phyloP scores from a whole-genome alignment of 371 early-diverging fungal species.

The Apophysomyces ossiformis region DNA sequence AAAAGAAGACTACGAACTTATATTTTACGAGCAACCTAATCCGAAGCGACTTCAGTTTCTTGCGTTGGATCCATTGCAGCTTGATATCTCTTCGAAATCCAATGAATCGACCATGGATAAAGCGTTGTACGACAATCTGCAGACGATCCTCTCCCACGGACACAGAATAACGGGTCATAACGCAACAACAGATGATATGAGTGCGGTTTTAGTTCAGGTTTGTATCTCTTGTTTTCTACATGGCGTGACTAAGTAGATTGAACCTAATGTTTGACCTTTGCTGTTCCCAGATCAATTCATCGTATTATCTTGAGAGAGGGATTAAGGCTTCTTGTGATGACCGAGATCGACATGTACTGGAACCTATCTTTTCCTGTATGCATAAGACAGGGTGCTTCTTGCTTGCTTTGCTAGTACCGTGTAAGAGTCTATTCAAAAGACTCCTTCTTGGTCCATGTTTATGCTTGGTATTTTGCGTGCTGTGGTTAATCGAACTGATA shows the following conservation, averaged over 20 bases:
- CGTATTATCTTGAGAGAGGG: slow-evolving; percentile 53
- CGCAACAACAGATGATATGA: slow-evolving; percentile 23
- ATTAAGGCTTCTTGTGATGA: slow-evolving; percentile 20
- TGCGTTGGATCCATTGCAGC: slow-evolving; percentile 69
- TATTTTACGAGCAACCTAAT: slow-evolving; percentile 71
- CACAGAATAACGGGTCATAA: slow-evolving; percentile 20
- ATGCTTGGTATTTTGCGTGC: slow-evolving; percentile 45
- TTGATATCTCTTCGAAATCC: slow-evolving; percentile 68
- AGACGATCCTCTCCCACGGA: slow-evolving; percentile 28
- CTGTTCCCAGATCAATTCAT: slow-evolving; percentile 48
- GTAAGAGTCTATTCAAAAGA: background rate
- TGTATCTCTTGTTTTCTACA: background rate
- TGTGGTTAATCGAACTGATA: slow-evolving; percentile 53
- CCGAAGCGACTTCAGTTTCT: slow-evolving; percentile 70
- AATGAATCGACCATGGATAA: slow-evolving; percentile 25
- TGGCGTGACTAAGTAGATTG: too few species aligned
- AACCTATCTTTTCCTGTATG: background rate
- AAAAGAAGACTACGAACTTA: slow-evolving; percentile 38
- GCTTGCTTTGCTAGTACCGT: too few species aligned
- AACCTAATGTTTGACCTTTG: background rate
- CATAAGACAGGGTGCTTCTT: too few species aligned
- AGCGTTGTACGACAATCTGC: slow-evolving; percentile 21
- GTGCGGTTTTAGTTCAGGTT: slow-evolving; percentile 41
- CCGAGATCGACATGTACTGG: slow-evolving; percentile 12
- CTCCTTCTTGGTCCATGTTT: slow-evolving; percentile 41